A percentile compares a stretch with the other conserved stretches of the same genome.
Conservation (phyloP, 257 asterid genomes). For the Echites panduratus region DNA sequence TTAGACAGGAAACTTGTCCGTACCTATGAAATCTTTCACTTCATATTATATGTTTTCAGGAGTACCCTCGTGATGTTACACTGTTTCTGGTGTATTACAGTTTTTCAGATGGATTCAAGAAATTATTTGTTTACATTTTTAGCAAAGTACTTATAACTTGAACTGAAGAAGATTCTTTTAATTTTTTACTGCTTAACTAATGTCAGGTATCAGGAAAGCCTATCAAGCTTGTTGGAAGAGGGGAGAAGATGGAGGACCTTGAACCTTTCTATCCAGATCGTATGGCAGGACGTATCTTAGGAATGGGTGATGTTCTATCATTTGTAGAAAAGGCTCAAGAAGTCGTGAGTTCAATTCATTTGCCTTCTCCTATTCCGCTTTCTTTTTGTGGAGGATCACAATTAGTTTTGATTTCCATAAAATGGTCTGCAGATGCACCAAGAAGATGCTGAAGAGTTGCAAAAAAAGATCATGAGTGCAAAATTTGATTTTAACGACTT, state of each 20-base stretch:
- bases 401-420: conserved; percentile 10
- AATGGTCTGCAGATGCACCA: conserved; percentile 65
- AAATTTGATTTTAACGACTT: conserved; percentile 94
- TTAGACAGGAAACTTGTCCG: background rate
- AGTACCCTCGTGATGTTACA: background rate
- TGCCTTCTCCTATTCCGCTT: background rate
- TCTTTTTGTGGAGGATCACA: conserved; percentile 1
- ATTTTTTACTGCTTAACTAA: background rate
- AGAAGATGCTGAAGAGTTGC: conserved; percentile 98
- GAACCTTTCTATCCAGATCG: conserved; percentile 99
- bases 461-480: conserved; percentile 94
- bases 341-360: conserved; percentile 57
- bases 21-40: background rate
- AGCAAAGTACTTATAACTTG: background rate
- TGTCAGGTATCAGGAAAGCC: conserved; percentile 97
- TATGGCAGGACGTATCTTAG: conserved; percentile 96
- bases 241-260: conserved; percentile 97
- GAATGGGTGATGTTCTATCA: conserved; percentile 98
- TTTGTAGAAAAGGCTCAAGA: conserved; percentile 99
- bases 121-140: background rate
- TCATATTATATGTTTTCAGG: background rate
- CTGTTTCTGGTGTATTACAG: background rate
- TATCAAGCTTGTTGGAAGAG: conserved; percentile 98
- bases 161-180: background rate
- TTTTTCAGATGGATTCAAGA: background rate